Evolutionary conservation across 768 basidiomycete species (phyloP), one percentile per base, ranked within the genome.

Genomic region (Suillus weaverae): DNA sequence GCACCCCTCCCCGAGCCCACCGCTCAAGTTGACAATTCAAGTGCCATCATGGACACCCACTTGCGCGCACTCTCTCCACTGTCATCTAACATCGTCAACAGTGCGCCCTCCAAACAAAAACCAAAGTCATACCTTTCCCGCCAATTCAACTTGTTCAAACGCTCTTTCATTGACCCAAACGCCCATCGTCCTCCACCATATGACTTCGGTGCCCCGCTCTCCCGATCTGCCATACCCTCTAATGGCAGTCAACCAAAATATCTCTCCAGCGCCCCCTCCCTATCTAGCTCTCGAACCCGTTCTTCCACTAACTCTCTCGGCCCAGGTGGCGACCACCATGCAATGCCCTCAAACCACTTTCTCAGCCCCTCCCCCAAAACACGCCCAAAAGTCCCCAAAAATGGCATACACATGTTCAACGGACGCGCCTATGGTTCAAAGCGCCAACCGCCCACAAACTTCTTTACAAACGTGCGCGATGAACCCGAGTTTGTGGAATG

Each of bases 401-500:
- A 62, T 8, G 83, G 84, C 62, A 80, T 83, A 4, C 84, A 82
- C 62, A 89, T 95, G 89, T 82, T 96, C 66, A 96, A 96, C 70
- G 94, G 94, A 0, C 83, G 94, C 32, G 85, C 94, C 2, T 95
- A 95, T 69, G 94, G 94, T 60, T 81, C 73, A 64, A 80, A 69
- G 65, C 70, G 76, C 33, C 18, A 20, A 35, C 11, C 53, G 1
- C 53, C 60, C 77, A 78, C 77, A 7, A 88, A 91, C 70, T 86
- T 83, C 0, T 91, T 91, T 68, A 88, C 84, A 4, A 87, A 81
- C 62, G 86, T 80, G n/a, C 81, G 81, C 6, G 86, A 87, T 33
- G 85, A 88, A 0, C 90, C 90, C 36, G 90, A 90, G 72, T 96
- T 96, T 69, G 92, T 94, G 18, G 94, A 96, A 76, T 96, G 94